Evolutionary conservation across 768 basidiomycete genomes (phyloP), one percentile per base, ranked within the genome.

Genomic region (Pulveroboletus frians): DNA sequence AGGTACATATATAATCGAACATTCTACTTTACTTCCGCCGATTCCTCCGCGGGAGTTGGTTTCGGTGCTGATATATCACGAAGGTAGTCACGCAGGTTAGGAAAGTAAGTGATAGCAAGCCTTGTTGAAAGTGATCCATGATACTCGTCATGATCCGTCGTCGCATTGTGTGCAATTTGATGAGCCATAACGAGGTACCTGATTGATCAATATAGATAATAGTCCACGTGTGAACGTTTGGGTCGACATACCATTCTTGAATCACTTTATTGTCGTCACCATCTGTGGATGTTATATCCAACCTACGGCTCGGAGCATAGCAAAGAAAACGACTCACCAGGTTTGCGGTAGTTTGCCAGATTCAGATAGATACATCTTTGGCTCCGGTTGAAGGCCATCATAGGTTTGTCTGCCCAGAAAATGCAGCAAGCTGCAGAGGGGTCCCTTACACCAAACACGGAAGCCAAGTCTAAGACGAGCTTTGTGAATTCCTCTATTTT

Each of bases 171-270:
- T 14, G 63, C 64, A 6, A 64, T 54, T 43, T 64, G 64, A 13
- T 64, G 63, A 2, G 55, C 62, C 51, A 66, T 62, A 3, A 64
- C 57, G 31, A 66, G 58, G 21, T 56, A 64, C 63, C 63, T 64
- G 15, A 44, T 39, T 4, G 20, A 36, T 20, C 0, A 11, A 32
- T 34, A 21, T 54, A 26, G 23, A 26, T 9, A 49, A 8, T 36
- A 2, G 14, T 11, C 47, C 20, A 13, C 5, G 6, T 10, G 7
- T 11, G 8, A 11, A 31, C 4, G 3, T 31, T 27, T 20, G 31
- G 23, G 15, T 39, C 3, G 3, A 46, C 57, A n/a, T 49, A 57
- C 56, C 56, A 57, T 1, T 54, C 51, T 0, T 29, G 43, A 8
- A 46, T 9, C 11, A 36, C 20, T 17, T 39, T 49, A 47, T 29